Evolutionary conservation across 805 yeast genomes (phyloP).

Genomic region (Scheffersomyces stipitis): DNA sequence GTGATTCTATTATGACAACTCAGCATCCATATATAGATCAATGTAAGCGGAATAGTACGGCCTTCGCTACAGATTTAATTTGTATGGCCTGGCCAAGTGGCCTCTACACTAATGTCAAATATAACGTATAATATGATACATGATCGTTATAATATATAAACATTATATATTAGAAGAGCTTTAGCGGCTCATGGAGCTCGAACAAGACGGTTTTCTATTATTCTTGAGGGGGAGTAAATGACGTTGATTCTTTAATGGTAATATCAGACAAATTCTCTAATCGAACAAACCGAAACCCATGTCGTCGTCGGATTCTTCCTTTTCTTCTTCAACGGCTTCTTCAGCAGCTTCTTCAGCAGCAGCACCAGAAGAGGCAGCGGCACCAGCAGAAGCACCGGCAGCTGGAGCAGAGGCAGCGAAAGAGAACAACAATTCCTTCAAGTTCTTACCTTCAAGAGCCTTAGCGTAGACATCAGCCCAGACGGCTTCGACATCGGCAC

Average conservation of each 20-base stretch:
- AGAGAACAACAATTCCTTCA: conserved; percentile 69
- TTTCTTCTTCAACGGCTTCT: conserved; percentile 20
- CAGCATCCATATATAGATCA: no score
- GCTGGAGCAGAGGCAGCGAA: conserved; percentile 51
- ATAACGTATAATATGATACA: neutral
- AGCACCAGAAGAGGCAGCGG: conserved; percentile 33
- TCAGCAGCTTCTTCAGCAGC: conserved; percentile 51
- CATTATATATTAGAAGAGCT: neutral
- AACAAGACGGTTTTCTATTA: no score
- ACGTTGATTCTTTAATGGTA: neutral
- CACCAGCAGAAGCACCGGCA: conserved; percentile 34
- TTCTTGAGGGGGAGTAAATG: neutral
- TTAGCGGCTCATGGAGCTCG: no score
- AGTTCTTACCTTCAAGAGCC: conserved; percentile 81
- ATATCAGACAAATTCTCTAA: conserved; percentile 10
- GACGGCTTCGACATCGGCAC: conserved; percentile 74
- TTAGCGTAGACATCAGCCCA: conserved; percentile 89
- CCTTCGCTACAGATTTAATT: no score
- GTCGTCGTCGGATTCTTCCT: conserved; percentile 23
- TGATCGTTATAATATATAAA: neutral
- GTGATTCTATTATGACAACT: no score
- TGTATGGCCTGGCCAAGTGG: no score
- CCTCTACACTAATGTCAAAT: no score
- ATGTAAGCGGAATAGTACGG: no score
- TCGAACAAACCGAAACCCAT: conserved; percentile 35